Evolutionary conservation across 2,329 filamentous ascomycete species (phyloP), one percentile per base, ranked within the genome.

Genomic region (Colletotrichum cereale): DNA sequence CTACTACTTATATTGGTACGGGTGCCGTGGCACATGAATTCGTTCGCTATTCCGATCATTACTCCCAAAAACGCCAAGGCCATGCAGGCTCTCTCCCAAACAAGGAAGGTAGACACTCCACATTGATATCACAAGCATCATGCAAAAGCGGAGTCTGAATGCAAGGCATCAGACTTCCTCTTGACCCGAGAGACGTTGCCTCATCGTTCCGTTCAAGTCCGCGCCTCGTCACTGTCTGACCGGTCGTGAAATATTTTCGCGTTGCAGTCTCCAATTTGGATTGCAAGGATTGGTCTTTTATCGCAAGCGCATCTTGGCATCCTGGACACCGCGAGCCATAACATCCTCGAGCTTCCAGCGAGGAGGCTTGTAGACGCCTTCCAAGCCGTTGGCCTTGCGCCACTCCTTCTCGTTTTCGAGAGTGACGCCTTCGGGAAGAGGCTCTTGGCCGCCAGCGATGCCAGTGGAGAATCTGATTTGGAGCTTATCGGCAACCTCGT

Each of bases 381-480:
- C 88, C 24, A 95, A 81, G 50, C 89, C 88, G 58, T 87, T 89
- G 66, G 86, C 85, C 76, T 86, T 87, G 67, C 87, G 85, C 87
- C 90, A 90, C 77, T 93, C 89, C 73, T 87, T 85, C 81, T 97
- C 93, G 80, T 92, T 90, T 78, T 96, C 90, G 12, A 90, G 87
- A 0, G 89, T 88, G 48, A 94, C 86, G 21, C 90, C 92, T 44
- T 93, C 92, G 4, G 91, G 91, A 3, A 96, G 86, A 11, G 93
- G 91, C 61, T 94, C 89, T 47, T 93, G 90, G 68, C 96, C 96
- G 74, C 96, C 96, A 16, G 96, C 96, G 77, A 98, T 90, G 75
- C 96, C 96, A 18, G 93, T 97, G n/a, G 95, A 97, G 84, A 97
- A 98, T 85, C 98, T 98, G 79, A 99, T 88, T 82, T 98, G 95